phyloP scores from a whole-genome alignment of 495 filamentous ascomycete genomes.

The Aspergillus wentii region DNA sequence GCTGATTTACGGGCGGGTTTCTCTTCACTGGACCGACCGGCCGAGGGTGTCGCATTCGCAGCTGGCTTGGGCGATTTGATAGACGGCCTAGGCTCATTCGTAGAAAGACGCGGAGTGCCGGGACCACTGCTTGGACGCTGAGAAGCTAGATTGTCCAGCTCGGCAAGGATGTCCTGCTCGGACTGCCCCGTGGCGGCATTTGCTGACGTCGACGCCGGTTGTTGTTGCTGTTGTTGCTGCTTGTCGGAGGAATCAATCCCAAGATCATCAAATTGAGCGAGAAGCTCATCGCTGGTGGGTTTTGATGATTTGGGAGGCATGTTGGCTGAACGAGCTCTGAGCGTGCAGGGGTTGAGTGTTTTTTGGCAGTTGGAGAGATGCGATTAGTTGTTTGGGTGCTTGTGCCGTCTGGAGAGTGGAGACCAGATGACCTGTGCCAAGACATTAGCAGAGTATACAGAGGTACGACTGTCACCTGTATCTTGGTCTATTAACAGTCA shows the following conservation, averaged over 20 bases:
- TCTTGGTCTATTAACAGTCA: too few species aligned
- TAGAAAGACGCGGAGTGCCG: conserved; percentile 74
- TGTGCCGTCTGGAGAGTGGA: conserved; percentile 11
- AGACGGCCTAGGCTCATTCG: conserved; percentile 43
- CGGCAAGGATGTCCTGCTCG: conserved; percentile 70
- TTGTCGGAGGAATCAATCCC: conserved; percentile 41
- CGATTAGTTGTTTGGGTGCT: conserved; percentile 12
- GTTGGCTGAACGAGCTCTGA: conserved; percentile 4
- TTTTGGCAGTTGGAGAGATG: conserved; percentile 17
- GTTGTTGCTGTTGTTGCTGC: conserved; percentile 32
- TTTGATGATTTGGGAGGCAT: conserved; percentile 49
- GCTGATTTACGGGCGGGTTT: conserved; percentile 63
- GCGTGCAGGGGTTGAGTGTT: conserved; percentile 2
- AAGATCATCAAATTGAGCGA: conserved; percentile 76
- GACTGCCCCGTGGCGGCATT: conserved; percentile 35
- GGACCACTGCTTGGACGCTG: conserved; percentile 66
- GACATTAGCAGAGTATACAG: too few species aligned
- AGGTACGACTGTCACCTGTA: too few species aligned
- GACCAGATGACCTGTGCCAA: conserved; percentile 17
- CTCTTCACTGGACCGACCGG: conserved; percentile 56
- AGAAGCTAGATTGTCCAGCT: conserved; percentile 73
- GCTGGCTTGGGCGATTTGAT: conserved; percentile 55
- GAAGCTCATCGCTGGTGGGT: conserved; percentile 72
- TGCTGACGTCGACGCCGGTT: conserved; percentile 30
- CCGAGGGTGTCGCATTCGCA: conserved; percentile 51